Percentiles rank a stretch among this genome's conserved stretches.
Conservation (phyloP, 2,329 filamentous ascomycete species). For the Colletotrichum cordylinicola region DNA sequence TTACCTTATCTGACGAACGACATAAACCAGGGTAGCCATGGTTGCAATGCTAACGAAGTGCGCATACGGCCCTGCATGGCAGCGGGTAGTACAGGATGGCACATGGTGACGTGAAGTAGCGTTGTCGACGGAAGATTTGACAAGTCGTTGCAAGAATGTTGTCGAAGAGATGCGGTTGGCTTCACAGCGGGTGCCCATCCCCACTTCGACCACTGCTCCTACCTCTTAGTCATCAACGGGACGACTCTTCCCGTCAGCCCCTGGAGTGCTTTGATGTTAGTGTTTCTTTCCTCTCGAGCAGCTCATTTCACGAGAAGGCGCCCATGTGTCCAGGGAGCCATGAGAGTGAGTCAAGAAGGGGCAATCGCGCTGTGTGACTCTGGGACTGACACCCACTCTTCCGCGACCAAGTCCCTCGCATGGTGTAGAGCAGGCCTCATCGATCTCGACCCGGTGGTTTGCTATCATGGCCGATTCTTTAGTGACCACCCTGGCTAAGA, state of each 20-base stretch:
- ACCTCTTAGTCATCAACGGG: neutral
- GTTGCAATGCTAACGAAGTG: neutral
- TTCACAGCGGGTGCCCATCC: neutral
- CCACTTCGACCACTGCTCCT: neutral
- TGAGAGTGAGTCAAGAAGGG: neutral
- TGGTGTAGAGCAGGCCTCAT: neutral
- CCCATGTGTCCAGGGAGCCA: neutral
- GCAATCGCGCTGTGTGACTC: neutral
- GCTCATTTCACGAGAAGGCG: neutral
- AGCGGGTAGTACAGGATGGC: neutral
- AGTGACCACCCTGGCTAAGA: neutral
- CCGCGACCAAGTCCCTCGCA: neutral
- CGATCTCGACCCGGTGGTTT: neutral
- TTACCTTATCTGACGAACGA: constrained; percentile 2
- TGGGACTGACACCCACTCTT: neutral
- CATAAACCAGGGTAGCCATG: neutral
- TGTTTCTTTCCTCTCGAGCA: neutral
- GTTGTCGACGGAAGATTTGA: neutral
- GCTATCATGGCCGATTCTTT: neutral
- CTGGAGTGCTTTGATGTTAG: neutral
- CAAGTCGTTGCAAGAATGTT: neutral
- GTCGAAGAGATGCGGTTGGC: neutral
- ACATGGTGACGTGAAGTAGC: neutral
- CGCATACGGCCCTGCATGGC: neutral
- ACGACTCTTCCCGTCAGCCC: neutral